A percentile compares a stretch with the other conserved stretches of the same genome.
These are phyloP conservation scores for Clonostachys chloroleuca DNA, from an alignment of 2,329 filamentous ascomycete species.

Conservation along the genomic window DNA sequence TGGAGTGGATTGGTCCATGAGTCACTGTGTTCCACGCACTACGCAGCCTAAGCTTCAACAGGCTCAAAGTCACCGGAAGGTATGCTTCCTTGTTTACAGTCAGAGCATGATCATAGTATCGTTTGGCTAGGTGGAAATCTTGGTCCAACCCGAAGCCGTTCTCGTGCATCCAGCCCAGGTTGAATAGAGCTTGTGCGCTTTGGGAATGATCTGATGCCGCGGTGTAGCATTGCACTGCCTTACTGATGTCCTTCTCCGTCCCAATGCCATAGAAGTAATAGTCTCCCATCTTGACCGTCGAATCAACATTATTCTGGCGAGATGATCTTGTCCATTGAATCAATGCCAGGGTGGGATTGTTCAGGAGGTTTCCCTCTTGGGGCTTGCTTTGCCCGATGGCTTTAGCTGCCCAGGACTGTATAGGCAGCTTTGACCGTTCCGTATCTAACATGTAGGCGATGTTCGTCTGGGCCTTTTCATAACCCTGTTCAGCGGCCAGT, in stretches of 20 bases:
- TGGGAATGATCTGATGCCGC: slow-evolving; percentile 87
- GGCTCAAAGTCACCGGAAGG: slow-evolving; percentile 81
- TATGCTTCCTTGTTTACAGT: slow-evolving; percentile 93
- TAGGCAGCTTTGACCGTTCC: slow-evolving; percentile 42
- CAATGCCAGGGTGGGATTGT: slow-evolving; percentile 62
- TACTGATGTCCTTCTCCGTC: slow-evolving; percentile 66
- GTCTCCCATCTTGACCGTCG: slow-evolving; percentile 96
- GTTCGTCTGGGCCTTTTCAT: slow-evolving; percentile 85
- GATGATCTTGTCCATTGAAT: slow-evolving; percentile 95
- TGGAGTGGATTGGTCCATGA: slow-evolving; percentile 85
- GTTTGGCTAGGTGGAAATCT: slow-evolving; percentile 94
- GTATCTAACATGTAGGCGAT: slow-evolving; percentile 84
- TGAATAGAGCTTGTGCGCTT: slow-evolving; percentile 93
- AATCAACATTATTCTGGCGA: slow-evolving; percentile 88
- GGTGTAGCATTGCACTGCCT: slow-evolving; percentile 89
- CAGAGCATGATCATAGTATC: slow-evolving; percentile 90
- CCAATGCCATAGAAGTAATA: slow-evolving; percentile 88
- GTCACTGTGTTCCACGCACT: slow-evolving; percentile 95
- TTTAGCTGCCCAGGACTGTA: slow-evolving; percentile 42
- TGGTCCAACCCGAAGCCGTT: slow-evolving; percentile 90
- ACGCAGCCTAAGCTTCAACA: slow-evolving; percentile 78
- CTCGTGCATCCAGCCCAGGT: slow-evolving; percentile 99
- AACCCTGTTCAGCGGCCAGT: slow-evolving; percentile 88
- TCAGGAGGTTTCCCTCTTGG: slow-evolving; percentile 29
- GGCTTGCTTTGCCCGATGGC: slow-evolving; percentile 10